These are phyloP conservation scores for Naganishia vishniacii DNA, from an alignment of 768 basidiomycete genomes.

Conservation along the genomic window DNA sequence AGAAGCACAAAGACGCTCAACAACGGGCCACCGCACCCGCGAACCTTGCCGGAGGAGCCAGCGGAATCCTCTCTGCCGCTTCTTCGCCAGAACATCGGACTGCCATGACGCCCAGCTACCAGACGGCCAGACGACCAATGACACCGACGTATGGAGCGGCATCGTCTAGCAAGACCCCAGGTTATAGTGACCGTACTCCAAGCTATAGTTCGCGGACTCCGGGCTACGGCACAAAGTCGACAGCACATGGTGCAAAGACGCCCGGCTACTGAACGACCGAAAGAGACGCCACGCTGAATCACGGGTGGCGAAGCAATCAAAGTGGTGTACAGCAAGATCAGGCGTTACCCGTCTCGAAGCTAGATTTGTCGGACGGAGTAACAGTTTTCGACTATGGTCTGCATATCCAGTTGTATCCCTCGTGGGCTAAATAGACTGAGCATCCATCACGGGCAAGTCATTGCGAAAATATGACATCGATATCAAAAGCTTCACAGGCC, in stretches of 20 bases:
- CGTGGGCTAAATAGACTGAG: no score
- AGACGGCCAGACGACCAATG: constrained; percentile 1
- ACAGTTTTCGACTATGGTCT: no score
- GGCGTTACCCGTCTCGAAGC: no score
- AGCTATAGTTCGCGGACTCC: constrained; percentile 4
- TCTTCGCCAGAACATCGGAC: constrained; percentile 1
- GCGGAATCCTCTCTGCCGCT: constrained; percentile 4
- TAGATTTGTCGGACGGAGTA: no score
- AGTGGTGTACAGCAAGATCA: no score
- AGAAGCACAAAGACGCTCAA: constrained; percentile 19
- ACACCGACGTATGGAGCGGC: constrained; percentile 5
- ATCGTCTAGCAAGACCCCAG: not conserved
- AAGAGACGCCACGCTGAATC: not conserved
- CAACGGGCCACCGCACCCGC: constrained; percentile 8
- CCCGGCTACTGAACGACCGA: not conserved
- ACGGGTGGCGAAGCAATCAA: not conserved
- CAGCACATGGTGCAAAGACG: not conserved
- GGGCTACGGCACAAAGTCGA: not conserved
- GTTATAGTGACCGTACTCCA: not conserved
- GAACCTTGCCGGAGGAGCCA: not conserved
- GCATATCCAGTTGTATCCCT: no score
- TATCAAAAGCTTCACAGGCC: no score
- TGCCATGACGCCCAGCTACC: constrained; percentile 15
- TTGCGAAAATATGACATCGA: no score
- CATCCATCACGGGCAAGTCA: no score